Conservation (phyloP, 169 alveolate genomes). For the Plasmodium berghei region DNA sequence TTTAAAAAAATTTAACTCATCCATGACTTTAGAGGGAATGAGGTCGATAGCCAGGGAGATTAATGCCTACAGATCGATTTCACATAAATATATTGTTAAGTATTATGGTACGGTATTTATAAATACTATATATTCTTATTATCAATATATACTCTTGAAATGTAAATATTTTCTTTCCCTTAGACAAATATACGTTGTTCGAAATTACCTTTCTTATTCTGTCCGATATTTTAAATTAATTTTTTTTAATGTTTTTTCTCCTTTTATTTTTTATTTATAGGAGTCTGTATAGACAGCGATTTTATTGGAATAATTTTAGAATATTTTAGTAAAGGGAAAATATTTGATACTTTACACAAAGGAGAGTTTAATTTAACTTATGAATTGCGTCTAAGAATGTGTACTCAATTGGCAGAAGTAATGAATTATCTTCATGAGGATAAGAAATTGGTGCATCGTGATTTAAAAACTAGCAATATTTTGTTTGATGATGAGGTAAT, state of each 20-base stretch:
- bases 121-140: no score
- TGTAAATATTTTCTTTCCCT: no score
- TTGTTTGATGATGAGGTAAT: constrained; percentile 81
- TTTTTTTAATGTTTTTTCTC: background rate
- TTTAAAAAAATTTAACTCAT: constrained; percentile 78
- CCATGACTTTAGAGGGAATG: constrained; percentile 80
- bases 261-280: constrained; percentile 8
- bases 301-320: constrained; percentile 84
- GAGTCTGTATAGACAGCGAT: constrained; percentile 86
- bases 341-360: constrained; percentile 83
- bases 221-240: background rate
- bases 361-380: constrained; percentile 79
- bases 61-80: constrained; percentile 81
- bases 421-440: constrained; percentile 81
- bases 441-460: constrained; percentile 85
- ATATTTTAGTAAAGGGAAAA: constrained; percentile 82
- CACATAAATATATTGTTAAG: constrained; percentile 82
- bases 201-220: background rate
- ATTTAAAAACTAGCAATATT: constrained; percentile 86
- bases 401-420: constrained; percentile 83
- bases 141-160: no score
- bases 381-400: constrained; percentile 78
- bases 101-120: constrained; percentile 66
- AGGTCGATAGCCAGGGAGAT: constrained; percentile 86
- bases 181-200: no score